phyloP scores from a whole-genome alignment of 148 eudicot genomes.

The Drosera capensis region DNA sequence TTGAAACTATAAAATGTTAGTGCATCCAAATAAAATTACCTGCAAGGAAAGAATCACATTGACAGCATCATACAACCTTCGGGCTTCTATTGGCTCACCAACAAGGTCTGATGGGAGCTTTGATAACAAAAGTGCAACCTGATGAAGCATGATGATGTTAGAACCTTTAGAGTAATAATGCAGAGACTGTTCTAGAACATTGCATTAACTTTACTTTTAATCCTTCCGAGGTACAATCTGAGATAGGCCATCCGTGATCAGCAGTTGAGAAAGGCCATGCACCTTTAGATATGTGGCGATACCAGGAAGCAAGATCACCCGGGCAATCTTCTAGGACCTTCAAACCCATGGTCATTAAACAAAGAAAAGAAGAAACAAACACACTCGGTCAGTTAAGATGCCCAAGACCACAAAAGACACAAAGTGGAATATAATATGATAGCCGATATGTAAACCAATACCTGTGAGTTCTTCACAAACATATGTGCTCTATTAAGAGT shows the following conservation, averaged over 20 bases:
- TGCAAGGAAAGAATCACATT: slow-evolving; percentile 76
- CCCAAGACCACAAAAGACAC: not conserved
- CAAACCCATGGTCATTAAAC: slow-evolving; percentile 10
- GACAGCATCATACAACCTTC: slow-evolving; percentile 60
- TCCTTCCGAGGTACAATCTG: slow-evolving; percentile 96
- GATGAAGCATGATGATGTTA: slow-evolving; percentile 10
- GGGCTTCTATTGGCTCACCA: slow-evolving; percentile 67
- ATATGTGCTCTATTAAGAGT: slow-evolving; percentile 62
- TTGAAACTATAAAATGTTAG: not conserved
- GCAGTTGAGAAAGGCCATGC: slow-evolving; percentile 99
- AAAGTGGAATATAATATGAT: not conserved
- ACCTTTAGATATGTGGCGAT: slow-evolving; percentile 97
- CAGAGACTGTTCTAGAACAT: not conserved
- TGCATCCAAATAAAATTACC: slow-evolving; percentile 24
- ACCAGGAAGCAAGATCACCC: slow-evolving; percentile 70
- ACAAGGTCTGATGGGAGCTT: slow-evolving; percentile 57
- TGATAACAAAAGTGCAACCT: slow-evolving; percentile 69
- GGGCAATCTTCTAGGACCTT: slow-evolving; percentile 80
- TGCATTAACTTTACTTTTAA: slow-evolving; percentile 44
- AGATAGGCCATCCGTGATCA: slow-evolving; percentile 99
- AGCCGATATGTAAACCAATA: slow-evolving; percentile 13
- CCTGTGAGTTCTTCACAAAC: slow-evolving; percentile 74
- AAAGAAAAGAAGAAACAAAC: slow-evolving; percentile 3
- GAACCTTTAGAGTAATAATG: slow-evolving; percentile 4
- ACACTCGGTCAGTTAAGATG: not conserved